Base-by-base conservation (phyloP, 1,284 basidiomycete species). In the Porodaedalea pini region DNA sequence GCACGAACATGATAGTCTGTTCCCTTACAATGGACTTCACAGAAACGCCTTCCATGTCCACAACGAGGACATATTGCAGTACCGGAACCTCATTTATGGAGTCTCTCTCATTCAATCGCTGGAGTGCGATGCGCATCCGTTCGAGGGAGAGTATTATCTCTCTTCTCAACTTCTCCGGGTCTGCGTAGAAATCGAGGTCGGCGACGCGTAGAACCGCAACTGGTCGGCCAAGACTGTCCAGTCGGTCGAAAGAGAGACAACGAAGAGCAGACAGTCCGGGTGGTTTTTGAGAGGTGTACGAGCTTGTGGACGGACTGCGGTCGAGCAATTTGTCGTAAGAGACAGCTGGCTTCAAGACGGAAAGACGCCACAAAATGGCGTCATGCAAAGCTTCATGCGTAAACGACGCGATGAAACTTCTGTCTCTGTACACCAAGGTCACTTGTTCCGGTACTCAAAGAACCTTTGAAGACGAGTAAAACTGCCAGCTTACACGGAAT, bases 21-120 rank as follows among this genome's bases (percentile, higher is more conserved):
- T 19, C 31, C 45, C 83, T 67, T 68, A 91, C 89, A 60, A 80
- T 69, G 58, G 73, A 80, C 63, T 80, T 78, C 50, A 88, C 71
- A 13, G 85, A 80, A 21, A 83, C 71, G 48, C 75, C 75, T 41
- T 78, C 72, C 56, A 90, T 73, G 70, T 92, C 89, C n/a, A 91
- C 71, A 39, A 92, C 66, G 39, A 83, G 72, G 39, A 86, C 75
- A 69, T 83, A 90, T 68, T 91, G 90, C 44, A 91, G 71, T 19
- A 79, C 73, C 37, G 54, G 56, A 41, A 64, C 62, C 58, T 60
- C 59, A 53, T 71, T 21, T 7, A 39, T 43, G 11, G 45, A 47
- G 40, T 60, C 54, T 5, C 13, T 8, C 17, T 51, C 63, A 65
- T 77, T 78, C 40, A 81, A 65, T 40, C 66, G 64, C 58, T 72